Evolutionary conservation across 2,329 filamentous ascomycete species (phyloP), one percentile per base, ranked within the genome.

Genomic region (Colletotrichum phormii): DNA sequence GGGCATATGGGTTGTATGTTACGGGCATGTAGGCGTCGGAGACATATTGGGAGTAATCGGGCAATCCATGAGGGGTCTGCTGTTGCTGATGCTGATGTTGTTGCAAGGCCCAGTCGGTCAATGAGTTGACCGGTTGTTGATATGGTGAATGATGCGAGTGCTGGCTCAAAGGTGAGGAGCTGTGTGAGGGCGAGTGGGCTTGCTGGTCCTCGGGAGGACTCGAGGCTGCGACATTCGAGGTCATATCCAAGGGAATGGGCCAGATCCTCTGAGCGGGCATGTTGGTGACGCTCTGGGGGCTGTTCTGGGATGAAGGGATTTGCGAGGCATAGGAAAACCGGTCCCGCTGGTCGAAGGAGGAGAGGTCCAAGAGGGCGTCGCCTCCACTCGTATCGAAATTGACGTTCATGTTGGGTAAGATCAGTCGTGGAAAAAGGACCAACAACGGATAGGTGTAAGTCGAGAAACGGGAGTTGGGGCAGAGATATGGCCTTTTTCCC

Each of bases 101-200:
- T 67, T 89, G 86, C 64, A 92, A 85, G 26, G 90, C 87, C 89
- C 90, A 92, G 82, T 92, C 89, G 59, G 89, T 88, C 75, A 92
- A 80, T 15, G 87, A 83, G 77, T 89, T 89, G 67, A 84, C 82
- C 55, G 86, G 80, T 60, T 84, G 81, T 77, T 88, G 86, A 78
- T 86, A 90, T 4, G 89, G 88, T 75, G 89, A 90, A 74, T 87
- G 85, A 72, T 89, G 71, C 64, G 84, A 85, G 74, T 87, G 85
- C 72, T 89, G 84, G 67, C 86, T 86, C 18, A 87, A 82, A 64
- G 87, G 86, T 68, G 85, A 86, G 71, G 83, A 84, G 67, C 84
- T 81, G 71, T 84, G 83, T 22, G 82, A 81, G 24, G 84, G 83
- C 26, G 87, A 88, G 73, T 84, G 83, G 64, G 82, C 83, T 75